Evolutionary conservation across 148 eudicot genomes (phyloP).

Genomic region (Euryodendron excelsum): DNA sequence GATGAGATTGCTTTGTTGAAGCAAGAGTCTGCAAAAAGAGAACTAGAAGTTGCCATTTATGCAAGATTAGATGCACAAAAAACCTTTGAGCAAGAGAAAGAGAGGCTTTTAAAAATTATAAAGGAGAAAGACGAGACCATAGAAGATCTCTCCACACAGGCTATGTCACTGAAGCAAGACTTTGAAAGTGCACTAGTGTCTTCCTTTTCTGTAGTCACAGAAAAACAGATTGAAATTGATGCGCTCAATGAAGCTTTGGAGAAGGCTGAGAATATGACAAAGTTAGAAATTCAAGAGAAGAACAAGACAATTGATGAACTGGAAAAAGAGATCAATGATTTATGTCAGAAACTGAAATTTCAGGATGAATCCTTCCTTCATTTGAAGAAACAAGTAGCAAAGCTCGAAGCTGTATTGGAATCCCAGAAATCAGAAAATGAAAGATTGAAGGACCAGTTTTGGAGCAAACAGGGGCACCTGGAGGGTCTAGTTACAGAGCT

Average conservation of each 20-base stretch:
- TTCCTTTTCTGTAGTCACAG: constrained; percentile 20
- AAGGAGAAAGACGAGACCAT: constrained; percentile 43
- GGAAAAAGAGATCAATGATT: constrained; percentile 23
- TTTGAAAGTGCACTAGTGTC: constrained; percentile 18
- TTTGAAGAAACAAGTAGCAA: constrained; percentile 22
- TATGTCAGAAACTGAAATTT: constrained; percentile 25
- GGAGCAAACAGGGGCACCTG: constrained; percentile 22
- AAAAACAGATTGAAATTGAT: constrained; percentile 33
- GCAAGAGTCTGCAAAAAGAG: constrained; percentile 32
- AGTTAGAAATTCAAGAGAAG: constrained; percentile 38
- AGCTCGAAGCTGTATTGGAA: constrained; percentile 43
- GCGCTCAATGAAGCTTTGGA: constrained; percentile 41
- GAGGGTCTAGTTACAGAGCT: constrained; percentile 34
- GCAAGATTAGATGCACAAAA: constrained; percentile 35
- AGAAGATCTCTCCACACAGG: constrained; percentile 28
- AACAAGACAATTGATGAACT: constrained; percentile 24
- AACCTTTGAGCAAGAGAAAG: constrained; percentile 36
- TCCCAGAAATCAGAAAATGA: constrained; percentile 31
- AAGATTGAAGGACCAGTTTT: constrained; percentile 27
- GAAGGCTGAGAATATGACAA: constrained; percentile 34
- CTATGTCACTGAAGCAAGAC: constrained; percentile 32
- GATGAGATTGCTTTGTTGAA: constrained; percentile 33
- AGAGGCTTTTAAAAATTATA: constrained; percentile 26
- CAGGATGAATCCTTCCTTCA: constrained; percentile 35
- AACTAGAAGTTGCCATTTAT: too few relatives aligned